Percentiles rank a stretch among this genome's conserved stretches.
These are phyloP conservation scores for Ilyonectria destructans DNA, from an alignment of 2,329 filamentous ascomycete species.

Conservation along the genomic window DNA sequence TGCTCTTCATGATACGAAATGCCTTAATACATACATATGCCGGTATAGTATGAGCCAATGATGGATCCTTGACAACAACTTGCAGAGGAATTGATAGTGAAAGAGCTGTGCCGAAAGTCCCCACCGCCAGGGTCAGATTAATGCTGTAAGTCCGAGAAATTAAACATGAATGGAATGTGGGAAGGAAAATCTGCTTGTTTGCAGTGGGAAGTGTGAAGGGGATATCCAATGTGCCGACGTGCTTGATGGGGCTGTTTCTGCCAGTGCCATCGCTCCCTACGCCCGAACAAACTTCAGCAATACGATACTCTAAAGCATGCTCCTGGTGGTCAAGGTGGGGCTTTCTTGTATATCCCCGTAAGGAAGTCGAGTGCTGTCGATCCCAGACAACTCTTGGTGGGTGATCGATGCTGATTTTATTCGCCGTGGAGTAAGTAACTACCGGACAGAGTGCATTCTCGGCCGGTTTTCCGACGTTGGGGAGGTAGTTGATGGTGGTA, in stretches of 20 bases:
- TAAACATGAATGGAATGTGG: conserved; percentile 39
- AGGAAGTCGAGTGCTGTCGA: background rate
- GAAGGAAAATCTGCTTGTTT: conserved; percentile 33
- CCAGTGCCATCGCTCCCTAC: conserved; percentile 24
- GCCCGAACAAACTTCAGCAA: background rate
- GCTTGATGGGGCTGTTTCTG: background rate
- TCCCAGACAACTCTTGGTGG: conserved; percentile 1
- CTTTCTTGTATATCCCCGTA: background rate
- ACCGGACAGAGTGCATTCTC: conserved; percentile 2
- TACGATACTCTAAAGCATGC: background rate
- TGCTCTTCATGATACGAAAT: background rate
- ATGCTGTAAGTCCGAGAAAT: conserved; percentile 36
- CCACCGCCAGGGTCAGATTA: conserved; percentile 3
- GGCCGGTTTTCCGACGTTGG: background rate
- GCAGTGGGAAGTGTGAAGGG: conserved; percentile 30
- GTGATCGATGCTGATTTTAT: conserved; percentile 1
- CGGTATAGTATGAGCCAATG: background rate
- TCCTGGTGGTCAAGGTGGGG: background rate
- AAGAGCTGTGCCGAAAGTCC: conserved; percentile 27
- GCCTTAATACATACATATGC: background rate
- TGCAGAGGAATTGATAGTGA: conserved; percentile 34
- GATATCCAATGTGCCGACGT: conserved; percentile 25
- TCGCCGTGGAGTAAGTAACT: conserved; percentile 7
- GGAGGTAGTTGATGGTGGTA: background rate
- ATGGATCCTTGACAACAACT: conserved; percentile 21